Evolutionary conservation across 1,284 basidiomycete species (phyloP), one percentile per base, ranked within the genome.

Genomic region (Puccinia triticina): DNA sequence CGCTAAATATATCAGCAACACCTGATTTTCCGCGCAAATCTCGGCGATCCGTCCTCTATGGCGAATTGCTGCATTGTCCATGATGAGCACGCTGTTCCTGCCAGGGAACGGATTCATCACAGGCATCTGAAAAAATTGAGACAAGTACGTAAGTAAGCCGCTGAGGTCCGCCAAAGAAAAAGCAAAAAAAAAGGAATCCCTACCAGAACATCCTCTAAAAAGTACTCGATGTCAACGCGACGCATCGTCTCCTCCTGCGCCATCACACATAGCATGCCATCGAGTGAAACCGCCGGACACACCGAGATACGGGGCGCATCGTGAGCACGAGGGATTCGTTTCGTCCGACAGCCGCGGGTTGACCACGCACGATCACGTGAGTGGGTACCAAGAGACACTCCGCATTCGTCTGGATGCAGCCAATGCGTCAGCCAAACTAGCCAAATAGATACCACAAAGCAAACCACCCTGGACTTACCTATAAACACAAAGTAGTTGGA

Each of bases 71-170:
- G 59, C 32, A 7, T 66, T 66, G 18, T 66, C 64, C 32, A 66
- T 3, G 32, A 66, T 26, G 4, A 66, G 18, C 5, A 66, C 29
- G 29, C 64, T 32, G 64, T 66, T 66, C 16, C 26, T 32, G 11
- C 32, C 74, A 5, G 74, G 74, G 43, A 59, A 59, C 2, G 74
- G 55, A 37, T 40, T 57, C 53, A 57, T 76, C 8, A 55, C 18
- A 50, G 73, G 48, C 34, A 75, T 29, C 73, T 75, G 2, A 18
- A 55, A 2, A 73, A 53, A 5, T n/a, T n/a, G n/a, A n/a, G n/a
- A n/a, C n/a, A n/a, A n/a, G n/a, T n/a, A n/a, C n/a, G n/a, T n/a
- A n/a, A n/a, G n/a, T n/a, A n/a, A n/a, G 16, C 23, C 3, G 16
- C 50, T 10, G 18, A 53, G 50, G 40, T 43, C 12, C 4, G 40